Conservation (phyloP, 202 grass and related monocot species). For the Brachypodium distachyon region DNA sequence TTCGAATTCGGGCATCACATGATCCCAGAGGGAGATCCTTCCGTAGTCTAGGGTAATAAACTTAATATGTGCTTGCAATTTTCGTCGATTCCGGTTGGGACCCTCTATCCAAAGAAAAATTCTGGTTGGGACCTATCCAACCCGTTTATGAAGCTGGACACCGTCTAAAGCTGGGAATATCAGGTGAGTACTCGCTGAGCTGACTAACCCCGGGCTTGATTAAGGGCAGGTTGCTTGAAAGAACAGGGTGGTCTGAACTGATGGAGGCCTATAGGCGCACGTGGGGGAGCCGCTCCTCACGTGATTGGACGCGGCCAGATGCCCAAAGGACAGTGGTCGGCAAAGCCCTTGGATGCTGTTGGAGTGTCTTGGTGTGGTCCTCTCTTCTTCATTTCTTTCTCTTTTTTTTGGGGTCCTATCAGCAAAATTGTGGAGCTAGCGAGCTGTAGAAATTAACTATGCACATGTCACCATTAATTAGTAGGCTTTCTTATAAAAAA, state of each 20-base stretch:
- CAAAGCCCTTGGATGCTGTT: conserved; percentile 42
- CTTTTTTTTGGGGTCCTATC: not conserved
- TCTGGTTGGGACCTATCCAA: not conserved
- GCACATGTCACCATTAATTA: not conserved
- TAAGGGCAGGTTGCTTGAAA: conserved; percentile 26
- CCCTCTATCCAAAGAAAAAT: not conserved
- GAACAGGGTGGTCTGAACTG: conserved; percentile 11
- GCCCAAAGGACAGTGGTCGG: conserved; percentile 24
- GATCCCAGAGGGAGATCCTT: too few species aligned
- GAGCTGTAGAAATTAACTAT: too few species aligned
- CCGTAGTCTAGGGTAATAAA: too few species aligned
- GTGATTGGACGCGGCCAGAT: conserved; percentile 18
- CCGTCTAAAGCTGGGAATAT: not conserved
- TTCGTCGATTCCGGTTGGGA: not conserved
- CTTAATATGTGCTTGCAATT: too few species aligned
- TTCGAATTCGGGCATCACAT: too few species aligned
- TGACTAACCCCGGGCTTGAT: conserved; percentile 4
- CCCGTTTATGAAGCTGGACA: not conserved
- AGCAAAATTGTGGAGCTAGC: not conserved
- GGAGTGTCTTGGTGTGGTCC: conserved; percentile 9
- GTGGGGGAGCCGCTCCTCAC: conserved; percentile 27
- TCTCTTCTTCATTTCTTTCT: not conserved
- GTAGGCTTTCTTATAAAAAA: not conserved
- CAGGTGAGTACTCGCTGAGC: not conserved
- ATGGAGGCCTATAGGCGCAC: conserved; percentile 33